A percentile compares a stretch with the other conserved stretches of the same genome.
Evolutionary conservation across 306 rosid genomes (phyloP).

Genomic region (Urtica urens): DNA sequence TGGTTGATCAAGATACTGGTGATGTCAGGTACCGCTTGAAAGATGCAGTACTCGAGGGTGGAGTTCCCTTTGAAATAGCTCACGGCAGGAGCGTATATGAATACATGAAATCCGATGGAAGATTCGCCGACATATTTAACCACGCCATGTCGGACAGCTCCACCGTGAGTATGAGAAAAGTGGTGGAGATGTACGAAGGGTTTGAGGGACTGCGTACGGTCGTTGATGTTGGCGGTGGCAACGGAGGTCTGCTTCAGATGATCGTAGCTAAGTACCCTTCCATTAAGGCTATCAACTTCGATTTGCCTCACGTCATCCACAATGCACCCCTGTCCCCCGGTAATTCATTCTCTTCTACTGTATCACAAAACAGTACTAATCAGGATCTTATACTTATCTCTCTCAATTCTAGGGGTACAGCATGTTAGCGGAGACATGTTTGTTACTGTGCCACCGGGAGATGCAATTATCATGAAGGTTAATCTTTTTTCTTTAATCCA

Average conservation of each 20-base stretch:
- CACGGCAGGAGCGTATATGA: constrained; percentile 28
- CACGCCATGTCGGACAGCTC: constrained; percentile 35
- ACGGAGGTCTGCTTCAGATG: constrained; percentile 30
- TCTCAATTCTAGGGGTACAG: constrained; percentile 34
- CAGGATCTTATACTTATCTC: no score
- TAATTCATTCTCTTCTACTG: background rate
- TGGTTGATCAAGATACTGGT: no score
- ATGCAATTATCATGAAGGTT: constrained; percentile 56
- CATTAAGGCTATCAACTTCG: constrained; percentile 32
- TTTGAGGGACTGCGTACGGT: constrained; percentile 26
- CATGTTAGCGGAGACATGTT: constrained; percentile 55
- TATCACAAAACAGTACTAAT: background rate
- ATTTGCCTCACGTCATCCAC: constrained; percentile 33
- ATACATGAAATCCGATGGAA: constrained; percentile 20
- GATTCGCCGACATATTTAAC: constrained; percentile 37
- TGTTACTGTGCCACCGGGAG: constrained; percentile 40
- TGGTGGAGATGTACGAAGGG: constrained; percentile 33
- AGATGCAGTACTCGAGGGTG: constrained; percentile 24
- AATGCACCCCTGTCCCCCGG: constrained; percentile 41
- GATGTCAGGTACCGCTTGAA: constrained; percentile 30
- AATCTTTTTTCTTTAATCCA: background rate
- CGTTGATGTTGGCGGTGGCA: constrained; percentile 59
- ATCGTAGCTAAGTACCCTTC: constrained; percentile 44
- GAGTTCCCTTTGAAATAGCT: constrained; percentile 15
- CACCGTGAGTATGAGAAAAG: constrained; percentile 20